Base-by-base conservation (phyloP, 129 eudicot genomes). In the Smallanthus sonchifolius region DNA sequence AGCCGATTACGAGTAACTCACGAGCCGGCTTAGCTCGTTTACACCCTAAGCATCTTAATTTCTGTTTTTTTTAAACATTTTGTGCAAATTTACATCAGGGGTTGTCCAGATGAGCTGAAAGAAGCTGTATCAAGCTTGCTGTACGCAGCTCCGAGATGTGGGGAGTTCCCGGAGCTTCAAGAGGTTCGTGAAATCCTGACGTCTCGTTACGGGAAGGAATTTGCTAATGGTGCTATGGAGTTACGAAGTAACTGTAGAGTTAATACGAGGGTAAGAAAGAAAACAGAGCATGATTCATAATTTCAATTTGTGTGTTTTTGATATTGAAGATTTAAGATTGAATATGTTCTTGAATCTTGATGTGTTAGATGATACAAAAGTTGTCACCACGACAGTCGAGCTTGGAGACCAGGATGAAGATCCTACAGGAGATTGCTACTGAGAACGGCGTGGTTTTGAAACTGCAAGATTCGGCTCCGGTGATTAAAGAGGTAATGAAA, bases 91-190 rank as follows among this genome's bases (percentile, higher is more conserved):
- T 51, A 15, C 56, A 30, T 5, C 43, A 79, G 83, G 74, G 78
- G 19, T 7, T 94, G 98, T 56, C 98, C 98, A 2, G 91, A 94
- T 44, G 98, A 94, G 69, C 59, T 90, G n/a, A 81, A 83, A 66
- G 98, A 94, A 81, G 98, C 92, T 5, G 76, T 80, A 37, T 80
- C 98, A 4, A 86, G 91, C 72, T 75, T 90, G 78, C 68, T 94
- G 9, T 90, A 51, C 51, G 97, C 97, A 8, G 79, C 98, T 70
- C 83, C 96, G 9, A 94, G 98, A 79, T 88, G 88, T 61, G 98
- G 98, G 4, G 98, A 90, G 45, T 85, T 90, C 47, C 97, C 97
- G 2, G 98, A 94, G 79, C 97, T 94, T 60, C 85, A 81, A 82
- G 88, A 86, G 81, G 70, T 94, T 77, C 91, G 98, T 5, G 69